Base-by-base conservation (phyloP, 2,329 filamentous ascomycete genomes). In the Neophaeococcomyces mojaviensis region DNA sequence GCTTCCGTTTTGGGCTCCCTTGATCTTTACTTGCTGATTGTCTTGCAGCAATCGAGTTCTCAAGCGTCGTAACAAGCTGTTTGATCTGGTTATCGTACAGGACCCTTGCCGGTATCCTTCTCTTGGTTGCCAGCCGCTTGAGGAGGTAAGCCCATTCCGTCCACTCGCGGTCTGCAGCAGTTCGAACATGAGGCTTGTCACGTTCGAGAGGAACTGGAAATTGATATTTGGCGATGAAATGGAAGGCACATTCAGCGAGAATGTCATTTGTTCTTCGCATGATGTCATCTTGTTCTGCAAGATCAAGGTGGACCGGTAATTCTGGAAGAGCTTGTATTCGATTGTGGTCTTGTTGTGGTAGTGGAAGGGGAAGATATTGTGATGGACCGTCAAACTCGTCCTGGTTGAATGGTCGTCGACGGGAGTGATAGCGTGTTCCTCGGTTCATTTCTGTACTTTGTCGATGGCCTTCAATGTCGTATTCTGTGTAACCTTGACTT, bases 61-160 rank as follows among this genome's bases (percentile, higher is more conserved):
- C 87, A 58, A 94, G 69, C 24, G 92, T 85, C 34, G 87, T 92
- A 54, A 92, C 84, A 65, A 94, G 81, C 65, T 92, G 86, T 68
- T 90, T 92, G 68, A 94, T 94, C 68, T 94, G 87, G 49, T 86
- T 85, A 63, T 92, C 86, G 71, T 90, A 92, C 35, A 94, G 71
- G 16, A 92, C 84, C 46, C 86, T 76, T 38, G 87, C 85, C 4
- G 87, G 87, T 56, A 94, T 90, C 51, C 87, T 80, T 55, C 87
- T 78, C 69, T 90, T 92, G 28, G 87, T 94, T 26, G 87, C 87
- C 48, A 94, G 76, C 40, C 86, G 77, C 68, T 92, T 92, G 55
- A 94, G 73, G 48, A 94, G 76, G 64, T 89, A 88, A 46, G 90
- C 87, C 87, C 87, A 94, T 68, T 94, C 87, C 37, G 86, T 90